Percentiles rank a stretch among this genome's conserved stretches.
phyloP scores from a whole-genome alignment of 179 eudicot genomes.

The Vitellaria paradoxa region DNA sequence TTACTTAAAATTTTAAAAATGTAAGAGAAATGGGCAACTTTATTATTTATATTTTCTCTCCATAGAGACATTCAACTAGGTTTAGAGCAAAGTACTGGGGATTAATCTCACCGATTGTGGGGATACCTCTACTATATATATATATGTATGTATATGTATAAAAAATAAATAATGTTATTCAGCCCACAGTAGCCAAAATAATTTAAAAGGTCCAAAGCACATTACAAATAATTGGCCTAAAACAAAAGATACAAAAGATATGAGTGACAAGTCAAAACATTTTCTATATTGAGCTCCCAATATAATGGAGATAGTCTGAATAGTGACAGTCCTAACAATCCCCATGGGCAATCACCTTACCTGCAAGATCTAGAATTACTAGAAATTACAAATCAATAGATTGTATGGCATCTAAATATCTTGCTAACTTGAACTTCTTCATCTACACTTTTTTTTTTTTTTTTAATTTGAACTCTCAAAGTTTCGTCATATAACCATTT shows the following conservation, averaged over 20 bases:
- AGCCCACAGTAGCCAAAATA: neutral
- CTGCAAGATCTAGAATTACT: neutral
- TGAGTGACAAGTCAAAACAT: neutral
- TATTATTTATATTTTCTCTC: too few relatives aligned
- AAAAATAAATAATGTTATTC: neutral
- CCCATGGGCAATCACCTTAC: neutral
- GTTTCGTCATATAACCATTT: neutral
- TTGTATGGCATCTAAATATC: neutral
- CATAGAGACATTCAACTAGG: neutral
- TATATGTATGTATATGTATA: too few relatives aligned
- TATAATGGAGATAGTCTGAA: neutral
- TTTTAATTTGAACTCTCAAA: neutral
- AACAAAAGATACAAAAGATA: neutral
- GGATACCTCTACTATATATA: too few relatives aligned
- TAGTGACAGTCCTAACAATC: neutral
- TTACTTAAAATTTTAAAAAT: too few relatives aligned
- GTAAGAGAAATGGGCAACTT: too few relatives aligned
- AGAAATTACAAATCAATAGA: neutral
- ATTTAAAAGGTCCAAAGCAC: neutral
- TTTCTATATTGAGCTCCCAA: slow-evolving; percentile 2
- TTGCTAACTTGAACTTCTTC: neutral
- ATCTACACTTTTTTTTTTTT: neutral
- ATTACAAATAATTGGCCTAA: neutral
- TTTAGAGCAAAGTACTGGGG: neutral
- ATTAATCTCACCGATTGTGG: too few relatives aligned